Base-by-base conservation (phyloP, 306 rosid genomes). In the Cicer judaicum region DNA sequence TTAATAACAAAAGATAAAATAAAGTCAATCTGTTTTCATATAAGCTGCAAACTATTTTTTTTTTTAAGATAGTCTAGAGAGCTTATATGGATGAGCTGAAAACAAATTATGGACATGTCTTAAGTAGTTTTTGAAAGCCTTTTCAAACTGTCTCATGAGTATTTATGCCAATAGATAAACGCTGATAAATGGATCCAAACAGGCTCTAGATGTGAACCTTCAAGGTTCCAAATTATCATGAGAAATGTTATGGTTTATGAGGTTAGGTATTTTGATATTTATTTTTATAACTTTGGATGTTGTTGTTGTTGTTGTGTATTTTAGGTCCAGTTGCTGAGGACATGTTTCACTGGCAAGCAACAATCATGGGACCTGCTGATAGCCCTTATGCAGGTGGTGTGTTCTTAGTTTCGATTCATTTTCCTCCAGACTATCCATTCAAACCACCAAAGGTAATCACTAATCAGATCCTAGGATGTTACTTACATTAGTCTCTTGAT, bases 311-410 rank as follows among this genome's bases (percentile, higher is more conserved):
- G 21, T 19, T 21, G 24, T 79, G 69, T 74, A 9, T 56, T 3
- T 56, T 46, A 92, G 96, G 98, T 72, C 96, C 98, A 0, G 94
- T 90, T 78, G 98, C 94, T 4, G 98, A 92, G 86, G 98, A 92
- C 69, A 92, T 92, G 96, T 92, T 90, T 84, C 98, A 92, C 70
- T 92, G 93, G 96, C 97, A 92, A 75, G 97, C 97, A 41, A 88
- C 93, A 16, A 88, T 92, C 59, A 92, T 88, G 96, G 98, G 98
- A 40, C 98, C 98, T 19, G 52, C 91, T 46, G 97, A 92, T 60
- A 90, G 96, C 78, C 97, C 96, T 0, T 92, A 92, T 62, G 76
- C 96, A 0, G 96, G 97, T 63, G 97, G 97, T 49, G 92, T 90
- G 7, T 92, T 90, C 78, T 85, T 89, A 36, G 96, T 92, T 77